Base-by-base conservation (phyloP, 306 rosid genomes). In the Rosa chinensis region DNA sequence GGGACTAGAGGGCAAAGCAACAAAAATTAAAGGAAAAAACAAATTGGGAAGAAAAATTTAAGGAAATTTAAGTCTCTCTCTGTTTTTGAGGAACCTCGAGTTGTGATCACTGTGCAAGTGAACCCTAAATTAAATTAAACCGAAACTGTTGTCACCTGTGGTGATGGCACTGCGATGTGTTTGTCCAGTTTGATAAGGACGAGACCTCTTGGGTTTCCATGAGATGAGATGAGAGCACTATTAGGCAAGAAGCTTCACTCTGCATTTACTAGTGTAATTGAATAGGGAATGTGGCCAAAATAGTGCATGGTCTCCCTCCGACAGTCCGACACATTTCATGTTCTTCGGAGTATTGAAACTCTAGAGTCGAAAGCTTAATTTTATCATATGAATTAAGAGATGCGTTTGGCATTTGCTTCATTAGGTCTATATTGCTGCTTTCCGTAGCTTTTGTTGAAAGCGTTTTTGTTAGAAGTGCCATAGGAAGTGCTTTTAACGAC, bases 111-210 rank as follows among this genome's bases (percentile, higher is more conserved):
- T 72, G 85, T 77, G 80, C 80, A 40, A 8, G 43, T 72, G 84
- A 86, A 82, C 79, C 37, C 47, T 49, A 78, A 76, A 83, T 83
- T 49, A 78, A 76, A 83, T 83, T 71, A 82, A 66, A 84, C 62
- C 61, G 82, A 77, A 56, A 72, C 50, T 73, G 79, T 52, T 73
- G 79, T 52, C 48, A 71, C 25, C 79, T 75, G 53, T 45, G 18
- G 25, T 42, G 32, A 20, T 69, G 73, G 50, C 67, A 13, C 6
- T 55, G 75, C 68, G 80, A 76, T 25, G 78, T 59, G 59, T 62
- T 62, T 63, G 90, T 81, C 88, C 74, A 72, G 68, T 86, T 83
- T 79, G 86, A 81, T 77, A 77, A 69, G 68, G 92, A 86, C 80
- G 83, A 81, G 13, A 23, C 76, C 48, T 47, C 42, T 58, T 80